Evolutionary conservation across 208 protist genomes (phyloP).

Genomic region (Acanthamoeba castellanii): DNA sequence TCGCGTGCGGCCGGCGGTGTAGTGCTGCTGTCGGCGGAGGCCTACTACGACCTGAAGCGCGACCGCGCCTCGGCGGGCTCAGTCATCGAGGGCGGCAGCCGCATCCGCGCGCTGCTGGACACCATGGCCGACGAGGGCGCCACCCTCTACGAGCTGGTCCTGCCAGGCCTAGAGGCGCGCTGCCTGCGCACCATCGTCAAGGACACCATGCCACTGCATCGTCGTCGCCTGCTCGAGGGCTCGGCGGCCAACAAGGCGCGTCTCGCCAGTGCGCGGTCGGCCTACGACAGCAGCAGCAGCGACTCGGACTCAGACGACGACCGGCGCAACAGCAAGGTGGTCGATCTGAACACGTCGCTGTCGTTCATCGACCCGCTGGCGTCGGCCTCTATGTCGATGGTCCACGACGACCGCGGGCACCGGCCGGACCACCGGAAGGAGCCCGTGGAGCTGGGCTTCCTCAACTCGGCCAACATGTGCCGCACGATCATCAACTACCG

Average conservation of each 20-base stretch:
- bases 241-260: not conserved
- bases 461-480: slow-evolving; percentile 55
- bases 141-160: slow-evolving; percentile 12
- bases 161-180: not conserved
- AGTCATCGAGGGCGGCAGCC: not conserved
- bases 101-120: not conserved
- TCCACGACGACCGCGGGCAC: not conserved
- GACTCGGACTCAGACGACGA: not conserved
- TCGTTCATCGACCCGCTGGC: slow-evolving; percentile 20
- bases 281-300: slow-evolving; percentile 3
- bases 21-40: not conserved
- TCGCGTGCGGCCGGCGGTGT: not conserved
- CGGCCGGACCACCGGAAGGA: slow-evolving; percentile 15
- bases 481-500: slow-evolving; percentile 56
- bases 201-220: not conserved
- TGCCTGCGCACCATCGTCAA: slow-evolving; percentile 10
- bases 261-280: not conserved
- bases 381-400: not conserved
- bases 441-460: slow-evolving; percentile 46
- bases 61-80: not conserved
- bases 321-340: not conserved
- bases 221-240: not conserved
- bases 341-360: not conserved
- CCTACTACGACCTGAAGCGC: not conserved
- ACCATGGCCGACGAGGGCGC: slow-evolving; percentile 32